Conservation (phyloP, 2,329 filamentous ascomycete genomes). For the Acrodontium crateriforme region DNA sequence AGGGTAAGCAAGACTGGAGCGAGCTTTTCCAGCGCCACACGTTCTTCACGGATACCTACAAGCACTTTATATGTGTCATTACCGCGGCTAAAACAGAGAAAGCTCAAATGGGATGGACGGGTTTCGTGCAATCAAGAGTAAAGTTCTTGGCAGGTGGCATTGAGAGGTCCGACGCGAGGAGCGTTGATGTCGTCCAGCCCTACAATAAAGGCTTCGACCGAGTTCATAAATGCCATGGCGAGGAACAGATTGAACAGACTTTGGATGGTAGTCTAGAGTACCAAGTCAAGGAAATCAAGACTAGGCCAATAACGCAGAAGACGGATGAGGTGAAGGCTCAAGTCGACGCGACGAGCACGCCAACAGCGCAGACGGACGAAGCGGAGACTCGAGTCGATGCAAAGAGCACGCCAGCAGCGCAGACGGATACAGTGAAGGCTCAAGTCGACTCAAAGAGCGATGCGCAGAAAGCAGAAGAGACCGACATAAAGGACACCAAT, state of each 20-base stretch:
- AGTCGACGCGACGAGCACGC: constrained; percentile 22
- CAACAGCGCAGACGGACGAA: too few relatives aligned
- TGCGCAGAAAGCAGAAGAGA: constrained; percentile 14
- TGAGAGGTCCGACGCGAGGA: constrained; percentile 56
- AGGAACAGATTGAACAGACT: constrained; percentile 48
- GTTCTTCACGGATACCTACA: constrained; percentile 87
- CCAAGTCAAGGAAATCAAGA: constrained; percentile 45
- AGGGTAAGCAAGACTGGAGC: constrained; percentile 66
- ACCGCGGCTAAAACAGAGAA: constrained; percentile 73
- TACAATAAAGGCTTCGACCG: constrained; percentile 91
- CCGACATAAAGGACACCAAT: constrained; percentile 19
- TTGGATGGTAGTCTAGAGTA: constrained; percentile 48
- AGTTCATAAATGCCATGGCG: constrained; percentile 52
- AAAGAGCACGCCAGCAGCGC: too few relatives aligned
- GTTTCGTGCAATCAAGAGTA: constrained; percentile 86
- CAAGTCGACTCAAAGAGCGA: constrained; percentile 21
- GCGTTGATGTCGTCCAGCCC: constrained; percentile 68
- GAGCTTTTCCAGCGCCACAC: constrained; percentile 80
- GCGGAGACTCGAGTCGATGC: too few relatives aligned
- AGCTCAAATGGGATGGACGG: constrained; percentile 74
- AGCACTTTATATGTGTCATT: constrained; percentile 86
- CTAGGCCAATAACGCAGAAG: constrained; percentile 36
- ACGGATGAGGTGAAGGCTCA: constrained; percentile 35
- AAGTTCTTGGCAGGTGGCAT: constrained; percentile 71
- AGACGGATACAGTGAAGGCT: constrained; percentile 27